Evolutionary conservation across 1,284 basidiomycete genomes (phyloP).

Genomic region (Mycena sp.): DNA sequence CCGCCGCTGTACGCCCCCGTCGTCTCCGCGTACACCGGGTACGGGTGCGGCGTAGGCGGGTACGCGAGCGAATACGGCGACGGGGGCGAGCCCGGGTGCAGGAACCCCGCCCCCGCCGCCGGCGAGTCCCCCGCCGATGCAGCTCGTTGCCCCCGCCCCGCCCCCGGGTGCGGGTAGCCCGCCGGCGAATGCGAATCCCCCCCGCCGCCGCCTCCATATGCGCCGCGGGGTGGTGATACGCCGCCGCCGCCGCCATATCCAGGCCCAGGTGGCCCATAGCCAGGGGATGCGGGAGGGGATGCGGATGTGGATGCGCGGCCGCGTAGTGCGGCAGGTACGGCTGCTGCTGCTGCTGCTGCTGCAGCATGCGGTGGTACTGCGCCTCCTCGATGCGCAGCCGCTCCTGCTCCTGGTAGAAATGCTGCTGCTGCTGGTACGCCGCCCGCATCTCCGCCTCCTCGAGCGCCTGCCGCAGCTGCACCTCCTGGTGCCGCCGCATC

Average conservation of each 20-base stretch:
- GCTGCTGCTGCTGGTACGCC: slow-evolving; percentile 22
- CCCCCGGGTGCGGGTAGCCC: too few species aligned
- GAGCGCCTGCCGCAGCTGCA: slow-evolving; percentile 28
- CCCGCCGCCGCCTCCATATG: background rate
- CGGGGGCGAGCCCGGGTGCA: slow-evolving; percentile 6
- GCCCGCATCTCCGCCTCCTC: slow-evolving; percentile 4
- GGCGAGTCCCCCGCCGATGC: too few species aligned
- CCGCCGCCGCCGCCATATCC: background rate
- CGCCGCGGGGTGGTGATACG: slow-evolving; percentile 3
- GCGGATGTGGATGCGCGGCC: slow-evolving; percentile 7
- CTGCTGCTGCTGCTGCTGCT: slow-evolving; percentile 8
- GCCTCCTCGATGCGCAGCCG: slow-evolving; percentile 23
- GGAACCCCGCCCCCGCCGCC: too few species aligned
- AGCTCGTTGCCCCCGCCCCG: too few species aligned
- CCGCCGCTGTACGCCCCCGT: background rate
- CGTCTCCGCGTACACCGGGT: background rate
- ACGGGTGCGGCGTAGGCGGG: background rate
- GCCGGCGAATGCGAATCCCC: too few species aligned
- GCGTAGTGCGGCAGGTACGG: slow-evolving; percentile 4
- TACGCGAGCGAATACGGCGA: slow-evolving; percentile 11
- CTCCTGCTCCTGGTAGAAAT: slow-evolving; percentile 22
- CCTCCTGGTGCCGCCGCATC: slow-evolving; percentile 36
- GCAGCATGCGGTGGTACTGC: slow-evolving; percentile 16
- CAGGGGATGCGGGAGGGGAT: slow-evolving; percentile 4
- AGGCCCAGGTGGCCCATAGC: background rate